phyloP scores from a whole-genome alignment of 257 asterid species.

The Rehmannia glutinosa region DNA sequence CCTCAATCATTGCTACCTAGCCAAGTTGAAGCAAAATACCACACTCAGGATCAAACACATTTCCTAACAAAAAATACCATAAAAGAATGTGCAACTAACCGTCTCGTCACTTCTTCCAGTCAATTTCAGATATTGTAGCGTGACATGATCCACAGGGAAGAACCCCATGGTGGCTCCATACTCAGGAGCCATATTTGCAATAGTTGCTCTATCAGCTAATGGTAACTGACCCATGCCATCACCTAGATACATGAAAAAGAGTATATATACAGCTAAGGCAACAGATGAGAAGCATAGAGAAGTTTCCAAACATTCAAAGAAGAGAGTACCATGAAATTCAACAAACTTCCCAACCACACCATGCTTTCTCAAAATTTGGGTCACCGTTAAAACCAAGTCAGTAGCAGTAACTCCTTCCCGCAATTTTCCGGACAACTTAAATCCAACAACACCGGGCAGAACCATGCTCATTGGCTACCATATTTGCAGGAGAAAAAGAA shows the following conservation, averaged over 20 bases:
- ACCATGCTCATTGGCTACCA: conserved; percentile 96
- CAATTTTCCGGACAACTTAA: conserved; percentile 72
- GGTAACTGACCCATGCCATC: conserved; percentile 78
- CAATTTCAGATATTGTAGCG: conserved; percentile 70
- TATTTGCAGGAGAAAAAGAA: not conserved
- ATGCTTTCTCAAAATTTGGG: conserved; percentile 85
- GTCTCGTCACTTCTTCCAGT: conserved; percentile 88
- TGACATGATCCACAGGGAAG: conserved; percentile 92
- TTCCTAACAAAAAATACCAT: not conserved
- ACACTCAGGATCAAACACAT: not conserved
- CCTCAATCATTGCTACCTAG: conserved; percentile 84
- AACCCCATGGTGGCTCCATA: conserved; percentile 99
- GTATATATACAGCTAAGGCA: not conserved
- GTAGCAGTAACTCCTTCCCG: conserved; percentile 86
- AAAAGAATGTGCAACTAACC: conserved; percentile 29
- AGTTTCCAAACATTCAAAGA: not conserved
- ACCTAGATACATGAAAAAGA: conserved; percentile 36
- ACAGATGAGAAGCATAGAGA: conserved; percentile 5
- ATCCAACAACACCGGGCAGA: conserved; percentile 91
- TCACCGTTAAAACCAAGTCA: conserved; percentile 88
- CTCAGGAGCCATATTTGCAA: conserved; percentile 97
- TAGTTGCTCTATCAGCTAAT: conserved; percentile 90
- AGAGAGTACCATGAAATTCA: conserved; percentile 59
- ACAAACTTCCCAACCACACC: conserved; percentile 94
- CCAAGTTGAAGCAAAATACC: conserved; percentile 17